phyloP scores from a whole-genome alignment of 768 basidiomycete species.

The Mycena rosella region DNA sequence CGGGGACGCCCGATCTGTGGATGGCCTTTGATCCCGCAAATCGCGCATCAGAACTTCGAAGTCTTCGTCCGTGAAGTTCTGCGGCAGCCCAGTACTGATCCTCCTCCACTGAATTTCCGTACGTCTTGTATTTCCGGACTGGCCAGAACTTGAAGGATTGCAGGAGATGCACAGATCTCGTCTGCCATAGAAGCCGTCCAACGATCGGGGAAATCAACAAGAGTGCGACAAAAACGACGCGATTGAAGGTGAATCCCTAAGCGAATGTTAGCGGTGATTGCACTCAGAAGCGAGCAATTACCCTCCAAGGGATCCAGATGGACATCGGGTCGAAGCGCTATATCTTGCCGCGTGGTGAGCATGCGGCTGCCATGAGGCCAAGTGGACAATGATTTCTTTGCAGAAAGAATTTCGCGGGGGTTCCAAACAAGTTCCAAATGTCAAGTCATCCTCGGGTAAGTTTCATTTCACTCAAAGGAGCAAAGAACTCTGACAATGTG shows the following conservation, averaged over 20 bases:
- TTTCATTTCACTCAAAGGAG: background rate
- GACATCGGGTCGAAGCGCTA: conserved; percentile 9
- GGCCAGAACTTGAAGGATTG: background rate
- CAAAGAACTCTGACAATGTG: background rate
- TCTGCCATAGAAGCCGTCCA: conserved; percentile 20
- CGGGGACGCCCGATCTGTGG: conserved; percentile 26
- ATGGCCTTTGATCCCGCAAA: conserved; percentile 8
- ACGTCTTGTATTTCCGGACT: conserved; percentile 13
- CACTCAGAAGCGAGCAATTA: background rate
- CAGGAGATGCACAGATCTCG: conserved; percentile 1
- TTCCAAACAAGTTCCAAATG: too few relatives aligned
- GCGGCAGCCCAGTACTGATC: conserved; percentile 32
- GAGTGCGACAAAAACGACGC: background rate
- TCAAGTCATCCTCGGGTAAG: too few relatives aligned
- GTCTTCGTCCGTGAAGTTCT: conserved; percentile 15
- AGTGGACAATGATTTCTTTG: background rate
- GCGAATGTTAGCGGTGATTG: background rate
- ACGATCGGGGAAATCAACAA: conserved; percentile 23
- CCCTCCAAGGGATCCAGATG: conserved; percentile 26
- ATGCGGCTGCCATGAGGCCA: conserved; percentile 25
- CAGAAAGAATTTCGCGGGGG: background rate
- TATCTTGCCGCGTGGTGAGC: conserved; percentile 11
- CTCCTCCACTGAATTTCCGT: conserved; percentile 13
- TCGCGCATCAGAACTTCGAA: conserved; percentile 32
- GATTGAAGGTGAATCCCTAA: conserved; percentile 3